phyloP scores from a whole-genome alignment of 2,329 filamentous ascomycete genomes.

The Aspergillus fumigatiaffinis region DNA sequence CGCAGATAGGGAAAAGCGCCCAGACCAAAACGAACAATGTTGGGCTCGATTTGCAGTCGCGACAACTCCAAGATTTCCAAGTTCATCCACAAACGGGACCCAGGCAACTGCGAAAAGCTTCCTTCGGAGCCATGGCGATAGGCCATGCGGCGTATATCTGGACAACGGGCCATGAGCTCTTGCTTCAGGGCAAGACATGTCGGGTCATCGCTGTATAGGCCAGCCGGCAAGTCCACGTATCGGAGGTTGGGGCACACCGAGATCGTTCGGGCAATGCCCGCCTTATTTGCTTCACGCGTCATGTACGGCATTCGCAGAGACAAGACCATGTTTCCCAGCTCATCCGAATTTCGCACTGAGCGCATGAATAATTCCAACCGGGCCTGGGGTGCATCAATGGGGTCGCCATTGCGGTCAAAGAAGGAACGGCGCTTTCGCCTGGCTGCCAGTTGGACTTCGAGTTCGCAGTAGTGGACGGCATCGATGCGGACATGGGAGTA shows the following conservation, averaged over 20 bases:
- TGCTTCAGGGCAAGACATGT: constrained; percentile 71
- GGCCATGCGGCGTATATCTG: constrained; percentile 82
- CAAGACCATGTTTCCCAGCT: constrained; percentile 65
- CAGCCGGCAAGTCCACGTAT: constrained; percentile 87
- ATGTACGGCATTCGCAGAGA: constrained; percentile 92
- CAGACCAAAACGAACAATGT: constrained; percentile 63
- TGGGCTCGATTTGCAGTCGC: constrained; percentile 34
- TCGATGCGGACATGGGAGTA: constrained; percentile 91
- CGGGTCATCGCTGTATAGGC: constrained; percentile 76
- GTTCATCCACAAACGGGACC: constrained; percentile 47
- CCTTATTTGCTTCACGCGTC: constrained; percentile 81
- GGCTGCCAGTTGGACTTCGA: constrained; percentile 76
- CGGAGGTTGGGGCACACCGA: constrained; percentile 78
- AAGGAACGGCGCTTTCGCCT: constrained; percentile 70
- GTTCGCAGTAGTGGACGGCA: constrained; percentile 87
- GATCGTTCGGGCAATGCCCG: constrained; percentile 79
- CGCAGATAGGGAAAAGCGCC: constrained; percentile 63
- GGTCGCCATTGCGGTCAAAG: constrained; percentile 72
- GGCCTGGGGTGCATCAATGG: constrained; percentile 72
- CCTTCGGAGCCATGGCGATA: constrained; percentile 76
- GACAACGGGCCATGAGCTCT: constrained; percentile 79
- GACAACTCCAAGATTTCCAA: constrained; percentile 41
- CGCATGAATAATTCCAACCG: constrained; percentile 76
- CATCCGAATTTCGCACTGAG: constrained; percentile 73
- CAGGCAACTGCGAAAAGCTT: constrained; percentile 65